Evolutionary conservation across 192 early-diverging fungal genomes (phyloP).

Genomic region (Neocallimastix lanati): DNA sequence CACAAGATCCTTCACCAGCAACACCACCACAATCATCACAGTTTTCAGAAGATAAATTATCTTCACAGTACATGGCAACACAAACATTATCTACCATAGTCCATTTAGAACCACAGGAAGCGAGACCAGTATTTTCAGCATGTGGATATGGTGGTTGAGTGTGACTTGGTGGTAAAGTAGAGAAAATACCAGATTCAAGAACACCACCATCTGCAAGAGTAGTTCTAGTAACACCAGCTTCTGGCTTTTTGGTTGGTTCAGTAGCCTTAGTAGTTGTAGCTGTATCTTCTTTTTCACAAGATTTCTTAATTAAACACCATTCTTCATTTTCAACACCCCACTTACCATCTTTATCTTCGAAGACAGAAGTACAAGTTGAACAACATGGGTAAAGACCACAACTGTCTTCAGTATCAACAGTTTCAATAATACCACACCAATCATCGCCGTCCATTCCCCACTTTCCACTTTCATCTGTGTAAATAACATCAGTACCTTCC

Average conservation of each 20-base stretch:
- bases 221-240: neutral
- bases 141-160: neutral
- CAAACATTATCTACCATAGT: neutral
- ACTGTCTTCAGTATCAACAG: neutral
- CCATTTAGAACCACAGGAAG: neutral
- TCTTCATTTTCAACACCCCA: neutral
- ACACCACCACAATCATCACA: neutral
- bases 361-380: neutral
- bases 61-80: neutral
- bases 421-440: neutral
- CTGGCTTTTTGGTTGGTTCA: neutral
- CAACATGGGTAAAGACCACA: neutral
- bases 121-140: neutral
- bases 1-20: neutral
- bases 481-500: neutral
- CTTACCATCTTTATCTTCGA: neutral
- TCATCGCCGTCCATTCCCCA: neutral
- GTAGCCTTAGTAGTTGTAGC: neutral
- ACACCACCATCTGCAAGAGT: neutral
- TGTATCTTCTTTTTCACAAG: neutral
- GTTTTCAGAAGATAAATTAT: neutral
- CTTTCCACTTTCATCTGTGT: neutral
- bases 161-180: neutral
- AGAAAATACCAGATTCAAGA: neutral
- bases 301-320: neutral